phyloP scores from a whole-genome alignment of 2,329 filamentous ascomycete species.

The Ceratocystis alfenasii region DNA sequence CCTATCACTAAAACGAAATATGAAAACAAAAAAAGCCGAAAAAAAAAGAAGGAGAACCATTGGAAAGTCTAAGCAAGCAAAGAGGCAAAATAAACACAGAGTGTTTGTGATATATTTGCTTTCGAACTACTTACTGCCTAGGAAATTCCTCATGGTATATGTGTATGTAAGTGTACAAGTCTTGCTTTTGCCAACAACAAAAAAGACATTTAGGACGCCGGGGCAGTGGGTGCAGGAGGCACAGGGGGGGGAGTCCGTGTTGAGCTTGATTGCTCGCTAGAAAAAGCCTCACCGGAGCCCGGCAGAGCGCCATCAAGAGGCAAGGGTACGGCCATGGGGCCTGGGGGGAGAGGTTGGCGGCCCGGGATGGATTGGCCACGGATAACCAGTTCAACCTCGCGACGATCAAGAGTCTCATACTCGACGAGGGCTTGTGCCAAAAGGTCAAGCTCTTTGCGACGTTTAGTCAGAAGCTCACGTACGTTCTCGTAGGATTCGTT shows the following conservation, averaged over 20 bases:
- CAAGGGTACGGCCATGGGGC: constrained; percentile 45
- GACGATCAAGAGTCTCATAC: constrained; percentile 82
- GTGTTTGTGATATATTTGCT: not conserved
- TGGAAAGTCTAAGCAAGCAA: no score
- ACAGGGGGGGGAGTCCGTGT: constrained; percentile 16
- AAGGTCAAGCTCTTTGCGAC: constrained; percentile 73
- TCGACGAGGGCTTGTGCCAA: constrained; percentile 81
- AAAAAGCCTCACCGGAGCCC: constrained; percentile 21
- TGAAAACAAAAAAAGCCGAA: not conserved
- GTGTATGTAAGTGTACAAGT: constrained; percentile 10
- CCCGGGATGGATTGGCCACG: constrained; percentile 68
- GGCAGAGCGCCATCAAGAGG: constrained; percentile 18
- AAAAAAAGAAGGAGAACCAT: not conserved
- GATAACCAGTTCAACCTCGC: constrained; percentile 84
- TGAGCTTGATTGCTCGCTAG: constrained; percentile 13
- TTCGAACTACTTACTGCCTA: not conserved
- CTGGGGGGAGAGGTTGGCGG: constrained; percentile 41
- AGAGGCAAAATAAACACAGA: not conserved
- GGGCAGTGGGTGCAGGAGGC: constrained; percentile 17
- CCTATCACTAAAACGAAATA: constrained; percentile 8
- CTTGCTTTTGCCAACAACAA: not conserved
- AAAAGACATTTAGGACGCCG: constrained; percentile 14
- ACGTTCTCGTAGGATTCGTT: constrained; percentile 72
- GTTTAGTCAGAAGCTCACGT: constrained; percentile 55
- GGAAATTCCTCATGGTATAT: not conserved